Conservation (phyloP, 192 early-diverging fungal genomes). For the Linnemannia exigua region DNA sequence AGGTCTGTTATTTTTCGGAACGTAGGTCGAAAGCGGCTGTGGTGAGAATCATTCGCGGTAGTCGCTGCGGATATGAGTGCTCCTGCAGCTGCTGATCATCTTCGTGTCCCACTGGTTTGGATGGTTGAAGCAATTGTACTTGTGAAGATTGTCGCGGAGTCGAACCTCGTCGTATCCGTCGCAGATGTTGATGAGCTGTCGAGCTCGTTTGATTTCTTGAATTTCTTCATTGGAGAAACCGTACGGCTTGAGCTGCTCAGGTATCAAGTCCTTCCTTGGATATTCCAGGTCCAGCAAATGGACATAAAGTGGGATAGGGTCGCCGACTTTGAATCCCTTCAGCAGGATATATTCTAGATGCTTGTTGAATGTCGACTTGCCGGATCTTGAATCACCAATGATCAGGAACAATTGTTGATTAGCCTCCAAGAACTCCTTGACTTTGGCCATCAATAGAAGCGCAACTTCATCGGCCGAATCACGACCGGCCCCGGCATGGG, state of each 20-base stretch:
- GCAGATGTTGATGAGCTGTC: slow-evolving; percentile 14
- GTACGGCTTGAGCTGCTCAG: background rate
- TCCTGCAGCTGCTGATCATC: slow-evolving; percentile 24
- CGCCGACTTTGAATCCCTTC: slow-evolving; percentile 3
- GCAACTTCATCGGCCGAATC: background rate
- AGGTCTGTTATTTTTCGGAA: too few species aligned
- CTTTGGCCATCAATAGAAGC: slow-evolving; percentile 17
- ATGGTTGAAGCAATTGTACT: slow-evolving; percentile 10
- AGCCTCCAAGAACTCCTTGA: slow-evolving; percentile 8
- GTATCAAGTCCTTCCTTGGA: slow-evolving; percentile 2
- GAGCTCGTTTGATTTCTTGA: slow-evolving; percentile 18
- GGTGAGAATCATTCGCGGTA: slow-evolving; percentile 10
- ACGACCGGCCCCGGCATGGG: slow-evolving; percentile 8
- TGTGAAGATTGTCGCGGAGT: slow-evolving; percentile 12
- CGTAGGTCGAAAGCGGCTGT: slow-evolving; percentile 3
- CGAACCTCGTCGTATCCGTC: slow-evolving; percentile 22
- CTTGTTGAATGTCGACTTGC: slow-evolving; percentile 23
- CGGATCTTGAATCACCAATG: slow-evolving; percentile 23
- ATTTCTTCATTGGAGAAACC: slow-evolving; percentile 10
- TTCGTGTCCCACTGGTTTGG: slow-evolving; percentile 7
- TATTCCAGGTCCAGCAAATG: background rate
- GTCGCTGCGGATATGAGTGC: background rate
- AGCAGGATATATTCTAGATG: slow-evolving; percentile 4
- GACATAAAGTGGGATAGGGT: slow-evolving; percentile 17
- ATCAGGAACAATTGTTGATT: slow-evolving; percentile 27